These are phyloP conservation scores for Alternaria arbusti DNA, from an alignment of 2,329 filamentous ascomycete genomes.

Conservation along the genomic window DNA sequence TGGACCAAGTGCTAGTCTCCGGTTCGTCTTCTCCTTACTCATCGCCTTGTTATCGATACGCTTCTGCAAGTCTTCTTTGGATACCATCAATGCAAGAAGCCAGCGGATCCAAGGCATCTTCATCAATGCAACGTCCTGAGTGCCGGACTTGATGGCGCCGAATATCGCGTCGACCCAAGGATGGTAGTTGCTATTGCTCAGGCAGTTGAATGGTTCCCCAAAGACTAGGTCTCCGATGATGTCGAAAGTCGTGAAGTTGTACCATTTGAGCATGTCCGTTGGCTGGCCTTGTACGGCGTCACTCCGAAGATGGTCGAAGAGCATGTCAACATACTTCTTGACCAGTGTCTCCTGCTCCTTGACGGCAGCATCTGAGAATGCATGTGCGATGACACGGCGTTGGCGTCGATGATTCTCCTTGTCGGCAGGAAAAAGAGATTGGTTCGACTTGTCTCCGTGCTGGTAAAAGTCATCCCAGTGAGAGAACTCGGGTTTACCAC, in stretches of 20 bases:
- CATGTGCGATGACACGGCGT: constrained; percentile 37
- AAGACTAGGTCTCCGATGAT: constrained; percentile 52
- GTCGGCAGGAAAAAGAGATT: too few species aligned
- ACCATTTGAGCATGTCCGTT: constrained; percentile 29
- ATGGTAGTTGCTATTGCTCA: constrained; percentile 39
- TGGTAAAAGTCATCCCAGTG: too few species aligned
- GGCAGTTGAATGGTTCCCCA: constrained; percentile 47
- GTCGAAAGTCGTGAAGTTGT: constrained; percentile 50
- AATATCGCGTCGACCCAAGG: constrained; percentile 35
- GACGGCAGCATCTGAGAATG: constrained; percentile 47
- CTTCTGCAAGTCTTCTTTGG: background rate
- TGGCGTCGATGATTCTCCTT: too few species aligned
- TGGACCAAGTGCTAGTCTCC: background rate
- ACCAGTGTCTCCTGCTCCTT: constrained; percentile 44
- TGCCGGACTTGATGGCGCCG: background rate
- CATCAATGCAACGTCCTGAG: background rate
- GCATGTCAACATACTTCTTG: constrained; percentile 35
- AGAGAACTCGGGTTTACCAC: too few species aligned
- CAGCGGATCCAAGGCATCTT: background rate
- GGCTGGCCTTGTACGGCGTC: background rate
- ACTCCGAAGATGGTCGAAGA: background rate
- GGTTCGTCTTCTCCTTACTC: background rate
- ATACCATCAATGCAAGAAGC: too few species aligned
- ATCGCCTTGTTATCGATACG: background rate
- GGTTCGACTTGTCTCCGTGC: too few species aligned